Base-by-base conservation (phyloP, 2,329 filamentous ascomycete species). In the Epichloe elymi region DNA sequence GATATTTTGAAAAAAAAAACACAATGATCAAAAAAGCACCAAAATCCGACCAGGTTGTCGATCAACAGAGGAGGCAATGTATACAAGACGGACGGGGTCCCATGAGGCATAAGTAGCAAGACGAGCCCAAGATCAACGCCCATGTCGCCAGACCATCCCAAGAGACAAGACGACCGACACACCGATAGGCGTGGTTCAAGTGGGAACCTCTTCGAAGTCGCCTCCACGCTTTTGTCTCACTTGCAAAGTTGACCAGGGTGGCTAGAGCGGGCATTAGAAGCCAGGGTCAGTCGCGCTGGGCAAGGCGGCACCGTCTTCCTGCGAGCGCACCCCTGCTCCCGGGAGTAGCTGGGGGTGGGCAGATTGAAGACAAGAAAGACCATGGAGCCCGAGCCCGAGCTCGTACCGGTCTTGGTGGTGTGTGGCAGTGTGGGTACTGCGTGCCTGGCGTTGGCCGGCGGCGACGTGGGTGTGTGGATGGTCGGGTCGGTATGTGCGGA, bases 201-300 rank as follows among this genome's bases (percentile, higher is more conserved):
- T 58, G 55, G 55, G 49, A 53, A 55, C 56, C 35, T 50, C 47
- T 51, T 41, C 46, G 40, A 46, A 46, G 51, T 51, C 51, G 56
- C 53, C 54, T 53, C 56, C 67, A 68, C 68, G 69, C 67, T 63
- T 10, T 10, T 74, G 72, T 75, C 73, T 77, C 73, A 75, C 72
- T 73, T 70, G 65, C 44, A 39, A 69, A 69, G 66, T 63, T 67
- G 71, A 71, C 72, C 56, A 56, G 56, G 59, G 55, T 53, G 48
- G 53, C 52, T 54, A 54, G 50, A 55, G 54, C 56, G 56, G 53
- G 50, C 50, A 50, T 30, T 40, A 53, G 30, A 44, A 33, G 54
- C 52, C 38, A 54, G 55, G 55, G 49, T 54, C 52, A 40, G 53
- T 51, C 17, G 43, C 50, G 52, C 54, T 30, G 51, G 44, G 48